Percentiles rank a stretch among this genome's conserved stretches.
phyloP scores from a whole-genome alignment of 192 early-diverging fungal genomes.

The Backusella tuberculispora region DNA sequence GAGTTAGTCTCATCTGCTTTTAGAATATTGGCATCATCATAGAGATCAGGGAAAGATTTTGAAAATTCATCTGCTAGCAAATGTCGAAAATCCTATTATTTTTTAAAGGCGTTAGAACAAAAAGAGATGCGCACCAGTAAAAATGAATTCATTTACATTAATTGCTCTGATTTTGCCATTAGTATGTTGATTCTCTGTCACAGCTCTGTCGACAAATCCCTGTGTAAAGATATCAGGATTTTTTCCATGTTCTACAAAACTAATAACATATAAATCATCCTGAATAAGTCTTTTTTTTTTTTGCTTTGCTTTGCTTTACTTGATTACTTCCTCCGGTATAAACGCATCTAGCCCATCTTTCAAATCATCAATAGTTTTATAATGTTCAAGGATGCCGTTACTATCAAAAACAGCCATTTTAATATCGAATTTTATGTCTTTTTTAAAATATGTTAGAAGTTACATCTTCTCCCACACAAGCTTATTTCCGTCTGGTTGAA shows the following conservation, averaged over 20 bases:
- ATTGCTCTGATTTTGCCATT: conserved; percentile 58
- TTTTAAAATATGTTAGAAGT: not conserved
- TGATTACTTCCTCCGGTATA: conserved; percentile 57
- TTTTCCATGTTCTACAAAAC: conserved; percentile 53
- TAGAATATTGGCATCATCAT: conserved; percentile 17
- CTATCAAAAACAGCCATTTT: conserved; percentile 21
- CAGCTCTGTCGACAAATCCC: conserved; percentile 53
- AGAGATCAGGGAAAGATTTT: conserved; percentile 44
- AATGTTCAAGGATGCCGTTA: conserved; percentile 40
- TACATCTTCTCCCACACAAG: conserved; percentile 59
- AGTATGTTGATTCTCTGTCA: conserved; percentile 58
- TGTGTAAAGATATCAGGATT: conserved; percentile 60
- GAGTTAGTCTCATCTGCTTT: conserved; percentile 1
- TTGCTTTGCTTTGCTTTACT: conserved; percentile 32
- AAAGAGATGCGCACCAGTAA: not conserved
- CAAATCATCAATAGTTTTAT: conserved; percentile 37
- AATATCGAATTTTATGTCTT: not conserved
- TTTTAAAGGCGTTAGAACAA: not conserved
- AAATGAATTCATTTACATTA: conserved; percentile 36
- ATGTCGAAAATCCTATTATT: conserved; percentile 32
- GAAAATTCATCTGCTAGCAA: conserved; percentile 36
- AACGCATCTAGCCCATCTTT: conserved; percentile 52
- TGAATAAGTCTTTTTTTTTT: too few species aligned
- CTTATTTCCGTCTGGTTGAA: conserved; percentile 50
- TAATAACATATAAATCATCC: conserved; percentile 13